Conservation (phyloP, 169 alveolate genomes). For the Cryptosporidium muris region DNA sequence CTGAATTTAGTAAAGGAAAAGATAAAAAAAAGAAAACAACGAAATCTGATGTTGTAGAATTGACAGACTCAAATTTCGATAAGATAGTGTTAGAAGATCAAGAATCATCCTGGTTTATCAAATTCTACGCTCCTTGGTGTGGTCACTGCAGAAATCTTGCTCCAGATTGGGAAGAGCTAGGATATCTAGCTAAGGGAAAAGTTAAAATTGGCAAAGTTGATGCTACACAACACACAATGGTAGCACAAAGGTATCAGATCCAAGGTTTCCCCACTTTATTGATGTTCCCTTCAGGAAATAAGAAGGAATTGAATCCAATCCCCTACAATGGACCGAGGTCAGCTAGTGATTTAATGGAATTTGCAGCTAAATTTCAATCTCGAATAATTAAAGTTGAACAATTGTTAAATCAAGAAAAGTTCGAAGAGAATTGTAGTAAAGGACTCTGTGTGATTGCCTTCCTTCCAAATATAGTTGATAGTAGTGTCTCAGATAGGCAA, state of each 20-base stretch:
- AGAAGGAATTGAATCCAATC: constrained; percentile 82
- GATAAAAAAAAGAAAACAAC: constrained; percentile 64
- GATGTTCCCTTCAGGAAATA: constrained; percentile 90
- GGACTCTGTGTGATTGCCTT: constrained; percentile 88
- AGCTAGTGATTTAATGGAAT: constrained; percentile 83
- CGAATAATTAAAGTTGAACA: constrained; percentile 79
- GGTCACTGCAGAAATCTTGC: constrained; percentile 95
- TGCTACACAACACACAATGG: constrained; percentile 80
- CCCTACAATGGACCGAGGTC: constrained; percentile 87
- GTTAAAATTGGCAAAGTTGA: constrained; percentile 83
- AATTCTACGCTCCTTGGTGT: constrained; percentile 97
- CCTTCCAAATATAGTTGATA: constrained; percentile 89
- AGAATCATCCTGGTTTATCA: constrained; percentile 81
- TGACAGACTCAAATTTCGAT: constrained; percentile 79
- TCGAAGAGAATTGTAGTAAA: constrained; percentile 79
- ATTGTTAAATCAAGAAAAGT: constrained; percentile 73
- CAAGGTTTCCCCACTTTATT: constrained; percentile 96
- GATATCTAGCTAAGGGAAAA: constrained; percentile 81
- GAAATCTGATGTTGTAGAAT: constrained; percentile 73
- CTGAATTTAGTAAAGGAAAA: constrained; percentile 49
- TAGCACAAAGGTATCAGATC: constrained; percentile 82
- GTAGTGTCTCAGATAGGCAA: constrained; percentile 83
- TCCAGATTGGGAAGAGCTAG: constrained; percentile 95
- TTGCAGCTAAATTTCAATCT: constrained; percentile 79
- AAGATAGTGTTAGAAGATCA: constrained; percentile 77